phyloP scores from a whole-genome alignment of 202 grass and related monocot genomes.

The Hordeum pubiflorum region DNA sequence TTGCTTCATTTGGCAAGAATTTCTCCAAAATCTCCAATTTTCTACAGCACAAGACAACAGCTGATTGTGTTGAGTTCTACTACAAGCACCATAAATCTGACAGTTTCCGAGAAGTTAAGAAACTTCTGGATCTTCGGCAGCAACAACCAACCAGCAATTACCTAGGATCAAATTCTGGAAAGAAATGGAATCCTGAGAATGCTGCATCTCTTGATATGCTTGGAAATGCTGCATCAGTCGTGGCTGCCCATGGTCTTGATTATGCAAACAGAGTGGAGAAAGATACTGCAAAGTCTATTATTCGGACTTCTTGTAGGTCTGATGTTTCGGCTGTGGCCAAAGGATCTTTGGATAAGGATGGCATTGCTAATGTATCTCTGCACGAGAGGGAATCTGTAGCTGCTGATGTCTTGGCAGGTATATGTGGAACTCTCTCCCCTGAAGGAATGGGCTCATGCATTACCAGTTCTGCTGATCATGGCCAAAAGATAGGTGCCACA shows the following conservation, averaged over 20 bases:
- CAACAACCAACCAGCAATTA: conserved; percentile 61
- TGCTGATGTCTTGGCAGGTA: conserved; percentile 61
- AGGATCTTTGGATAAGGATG: conserved; percentile 30
- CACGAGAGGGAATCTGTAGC: conserved; percentile 70
- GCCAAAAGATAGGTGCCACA: conserved; percentile 36
- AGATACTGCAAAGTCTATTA: conserved; percentile 31
- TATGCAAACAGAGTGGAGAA: conserved; percentile 33
- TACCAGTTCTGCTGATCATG: conserved; percentile 64
- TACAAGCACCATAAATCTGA: conserved; percentile 99
- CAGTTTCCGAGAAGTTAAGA: conserved; percentile 85
- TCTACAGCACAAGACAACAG: conserved; percentile 79
- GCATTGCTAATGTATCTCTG: conserved; percentile 28
- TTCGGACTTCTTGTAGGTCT: conserved; percentile 19
- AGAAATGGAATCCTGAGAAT: conserved; percentile 71
- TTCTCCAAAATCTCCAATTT: conserved; percentile 82
- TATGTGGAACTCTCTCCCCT: conserved; percentile 59
- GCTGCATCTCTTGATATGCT: conserved; percentile 64
- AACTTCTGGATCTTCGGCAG: conserved; percentile 62
- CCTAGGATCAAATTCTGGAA: conserved; percentile 56
- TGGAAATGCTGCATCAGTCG: conserved; percentile 40
- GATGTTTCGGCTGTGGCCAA: conserved; percentile 18
- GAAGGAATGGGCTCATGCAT: conserved; percentile 88
- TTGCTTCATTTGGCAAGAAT: conserved; percentile 85
- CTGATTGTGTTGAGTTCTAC: conserved; percentile 96
- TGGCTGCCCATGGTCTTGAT: conserved; percentile 48